A percentile compares a stretch with the other conserved stretches of the same genome.
phyloP scores from a whole-genome alignment of 148 eudicot genomes.

The Spergularia marina region DNA sequence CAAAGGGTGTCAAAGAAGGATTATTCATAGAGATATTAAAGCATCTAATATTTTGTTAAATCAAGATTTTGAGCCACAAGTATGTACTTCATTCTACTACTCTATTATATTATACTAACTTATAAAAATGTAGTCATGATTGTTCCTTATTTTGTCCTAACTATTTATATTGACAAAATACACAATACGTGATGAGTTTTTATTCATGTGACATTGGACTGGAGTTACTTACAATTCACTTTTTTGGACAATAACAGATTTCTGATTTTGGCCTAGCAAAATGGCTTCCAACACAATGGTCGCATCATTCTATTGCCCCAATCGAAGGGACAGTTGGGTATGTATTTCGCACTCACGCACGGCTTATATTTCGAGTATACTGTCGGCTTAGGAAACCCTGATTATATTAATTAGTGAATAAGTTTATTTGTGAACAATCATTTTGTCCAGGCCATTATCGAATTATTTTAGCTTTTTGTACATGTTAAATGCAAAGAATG shows the following conservation, averaged over 20 bases:
- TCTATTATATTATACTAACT: neutral
- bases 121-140: neutral
- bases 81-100: slow-evolving; percentile 17
- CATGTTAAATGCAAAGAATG: no score
- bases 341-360: neutral
- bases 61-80: slow-evolving; percentile 82
- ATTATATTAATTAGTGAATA: neutral
- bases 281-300: slow-evolving; percentile 99
- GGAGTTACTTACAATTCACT: neutral
- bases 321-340: slow-evolving; percentile 99
- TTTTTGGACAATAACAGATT: slow-evolving; percentile 39
- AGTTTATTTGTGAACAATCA: no score
- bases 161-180: no score
- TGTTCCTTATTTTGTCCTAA: no score
- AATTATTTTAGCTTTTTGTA: no score
- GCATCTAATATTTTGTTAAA: slow-evolving; percentile 68
- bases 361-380: neutral
- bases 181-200: neutral
- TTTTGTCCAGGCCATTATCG: no score
- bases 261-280: slow-evolving; percentile 96
- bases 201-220: neutral
- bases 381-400: neutral
- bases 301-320: slow-evolving; percentile 88
- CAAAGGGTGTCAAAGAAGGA: slow-evolving; percentile 88
- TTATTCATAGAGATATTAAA: slow-evolving; percentile 90